Base-by-base conservation (phyloP, 257 asterid species). In the Orobanche coerulescens region DNA sequence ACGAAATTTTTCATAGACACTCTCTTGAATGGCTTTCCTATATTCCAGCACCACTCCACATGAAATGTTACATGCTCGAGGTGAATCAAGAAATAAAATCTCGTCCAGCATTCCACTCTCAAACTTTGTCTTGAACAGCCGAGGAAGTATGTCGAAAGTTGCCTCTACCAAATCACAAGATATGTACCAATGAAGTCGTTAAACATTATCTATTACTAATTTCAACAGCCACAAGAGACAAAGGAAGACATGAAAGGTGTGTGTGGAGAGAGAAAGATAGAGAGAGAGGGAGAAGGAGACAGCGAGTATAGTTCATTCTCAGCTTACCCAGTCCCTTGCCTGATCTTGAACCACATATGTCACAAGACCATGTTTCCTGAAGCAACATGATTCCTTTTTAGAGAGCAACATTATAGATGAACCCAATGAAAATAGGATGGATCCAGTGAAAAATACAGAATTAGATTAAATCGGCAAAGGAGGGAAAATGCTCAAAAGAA, bases 321-420 rank as follows among this genome's bases (percentile, higher is more conserved):
- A 63, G 65, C 81, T 76, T 73, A 85, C 94, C 94, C 8, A 80
- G 72, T 57, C 85, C 86, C 71, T 75, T 82, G 54, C 82, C 87
- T 3, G 86, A 73, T 71, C 65, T 73, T 0, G 75, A 59, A 51
- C 87, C 77, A 58, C 94, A 85, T 19, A 82, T 53, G 31, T 80
- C 77, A 61, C 94, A 85, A 58, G 75, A 68, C 85, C 80, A 64
- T 5, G 23, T 54, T 56, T 66, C 90, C 94, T 82, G 81, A 43
- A 74, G 64, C 56, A 66, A 70, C 67, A 24, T 22, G 47, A 34
- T 25, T 60, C 20, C n/a, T 31, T n/a, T 64, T 44, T 19, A 64
- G 56, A 57, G 56, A 26, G 3, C 5, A 12, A 42, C 40, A 24
- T 13, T 54, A 39, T 6, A 10, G 37, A 23, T n/a, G 26, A 26